These are phyloP conservation scores for Coemansia sp. DNA, from an alignment of 192 early-diverging fungal genomes.

Conservation along the genomic window DNA sequence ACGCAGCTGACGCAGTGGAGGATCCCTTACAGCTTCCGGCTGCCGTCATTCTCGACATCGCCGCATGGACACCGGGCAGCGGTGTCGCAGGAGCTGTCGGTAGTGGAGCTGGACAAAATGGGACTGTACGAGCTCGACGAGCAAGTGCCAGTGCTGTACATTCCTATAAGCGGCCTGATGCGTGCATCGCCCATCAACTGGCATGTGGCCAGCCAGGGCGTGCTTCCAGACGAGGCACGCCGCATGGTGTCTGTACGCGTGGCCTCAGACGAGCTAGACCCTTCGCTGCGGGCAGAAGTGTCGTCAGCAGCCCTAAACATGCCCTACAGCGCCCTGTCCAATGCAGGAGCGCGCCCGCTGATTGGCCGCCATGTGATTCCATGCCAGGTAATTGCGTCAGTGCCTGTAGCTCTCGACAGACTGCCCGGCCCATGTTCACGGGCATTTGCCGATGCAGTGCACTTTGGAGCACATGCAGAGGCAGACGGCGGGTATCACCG, in stretches of 20 bases:
- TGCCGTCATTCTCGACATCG: conserved; percentile 52
- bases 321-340: conserved; percentile 14
- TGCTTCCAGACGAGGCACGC: conserved; percentile 43
- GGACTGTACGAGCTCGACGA: conserved; percentile 52
- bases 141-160: conserved; percentile 48
- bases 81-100: conserved; percentile 51
- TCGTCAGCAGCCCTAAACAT: conserved; percentile 27
- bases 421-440: conserved; percentile 31
- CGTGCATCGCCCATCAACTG: conserved; percentile 52
- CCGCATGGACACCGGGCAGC: conserved; percentile 48
- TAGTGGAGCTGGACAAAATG: conserved; percentile 44
- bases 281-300: conserved; percentile 39
- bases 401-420: conserved; percentile 40
- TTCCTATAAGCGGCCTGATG: conserved; percentile 46
- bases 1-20: conserved; percentile 43
- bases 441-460: conserved; percentile 43
- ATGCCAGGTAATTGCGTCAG: conserved; percentile 46
- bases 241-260: conserved; percentile 53
- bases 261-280: conserved; percentile 46
- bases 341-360: conserved; percentile 19
- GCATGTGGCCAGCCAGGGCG: conserved; percentile 36
- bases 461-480: conserved; percentile 39
- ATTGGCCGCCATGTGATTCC: conserved; percentile 47
- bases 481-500: conserved; percentile 47
- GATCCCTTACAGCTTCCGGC: conserved; percentile 47